Evolutionary conservation across 768 basidiomycete genomes (phyloP).

Genomic region (Suillus clintonianus): DNA sequence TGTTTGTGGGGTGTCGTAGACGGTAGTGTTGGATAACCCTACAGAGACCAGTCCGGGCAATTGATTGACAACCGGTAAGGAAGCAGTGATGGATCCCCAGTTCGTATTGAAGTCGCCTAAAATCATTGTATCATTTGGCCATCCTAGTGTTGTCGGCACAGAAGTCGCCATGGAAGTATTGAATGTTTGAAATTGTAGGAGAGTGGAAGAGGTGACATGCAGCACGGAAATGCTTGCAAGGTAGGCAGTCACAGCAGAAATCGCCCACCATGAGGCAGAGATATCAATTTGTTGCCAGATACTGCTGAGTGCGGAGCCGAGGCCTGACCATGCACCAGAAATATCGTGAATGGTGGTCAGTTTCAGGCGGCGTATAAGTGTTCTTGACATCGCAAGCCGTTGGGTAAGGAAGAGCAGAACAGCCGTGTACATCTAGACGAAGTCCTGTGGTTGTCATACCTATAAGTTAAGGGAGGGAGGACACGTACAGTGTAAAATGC

Average conservation of each 20-base stretch:
- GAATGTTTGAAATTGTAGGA: too few relatives aligned
- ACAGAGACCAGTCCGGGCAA: background rate
- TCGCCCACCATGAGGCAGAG: background rate
- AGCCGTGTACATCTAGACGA: conserved; percentile 3
- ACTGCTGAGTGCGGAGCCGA: conserved; percentile 2
- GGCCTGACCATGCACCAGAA: conserved; percentile 7
- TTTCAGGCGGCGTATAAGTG: background rate
- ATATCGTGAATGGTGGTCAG: conserved; percentile 6
- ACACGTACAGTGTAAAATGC: conserved; percentile 1
- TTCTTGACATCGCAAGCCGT: background rate
- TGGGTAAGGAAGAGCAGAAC: conserved; percentile 5
- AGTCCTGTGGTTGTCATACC: background rate
- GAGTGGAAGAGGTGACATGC: too few relatives aligned
- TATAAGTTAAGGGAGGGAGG: background rate
- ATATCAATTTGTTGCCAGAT: conserved; percentile 2
- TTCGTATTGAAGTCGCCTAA: background rate
- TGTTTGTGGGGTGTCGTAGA: conserved; percentile 6
- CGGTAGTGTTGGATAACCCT: conserved; percentile 1
- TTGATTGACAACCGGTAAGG: background rate
- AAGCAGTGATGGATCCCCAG: background rate
- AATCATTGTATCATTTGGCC: background rate
- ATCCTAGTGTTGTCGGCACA: background rate
- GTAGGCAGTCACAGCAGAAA: conserved; percentile 4
- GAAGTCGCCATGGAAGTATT: background rate
- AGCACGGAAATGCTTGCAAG: too few relatives aligned